phyloP scores from a whole-genome alignment of 192 early-diverging fungal genomes.

The Umbelopsis sp. region DNA sequence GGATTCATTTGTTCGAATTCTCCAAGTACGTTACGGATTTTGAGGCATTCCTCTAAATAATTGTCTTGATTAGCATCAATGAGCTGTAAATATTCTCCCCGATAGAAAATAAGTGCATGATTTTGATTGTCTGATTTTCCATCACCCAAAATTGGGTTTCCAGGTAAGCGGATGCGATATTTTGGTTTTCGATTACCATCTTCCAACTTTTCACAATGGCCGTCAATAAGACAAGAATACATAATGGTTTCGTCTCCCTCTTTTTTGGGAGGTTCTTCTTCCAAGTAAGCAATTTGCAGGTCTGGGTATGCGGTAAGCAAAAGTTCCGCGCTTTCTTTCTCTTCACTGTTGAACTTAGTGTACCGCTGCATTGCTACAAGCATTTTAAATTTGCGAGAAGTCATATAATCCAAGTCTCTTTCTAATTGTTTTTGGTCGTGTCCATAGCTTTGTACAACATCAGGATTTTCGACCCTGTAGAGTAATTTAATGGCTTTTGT shows the following conservation, averaged over 20 bases:
- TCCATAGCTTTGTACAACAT: slow-evolving; percentile 65
- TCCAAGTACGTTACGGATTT: slow-evolving; percentile 83
- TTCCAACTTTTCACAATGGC: slow-evolving; percentile 64
- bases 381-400: slow-evolving; percentile 81
- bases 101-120: slow-evolving; percentile 81
- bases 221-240: slow-evolving; percentile 77
- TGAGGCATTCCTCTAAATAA: slow-evolving; percentile 89
- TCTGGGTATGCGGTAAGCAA: slow-evolving; percentile 76
- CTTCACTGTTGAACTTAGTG: slow-evolving; percentile 76
- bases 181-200: slow-evolving; percentile 79
- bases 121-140: slow-evolving; percentile 93
- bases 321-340: slow-evolving; percentile 76
- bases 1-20: slow-evolving; percentile 83
- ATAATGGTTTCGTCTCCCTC: slow-evolving; percentile 61
- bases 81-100: slow-evolving; percentile 86
- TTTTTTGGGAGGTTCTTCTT: slow-evolving; percentile 63
- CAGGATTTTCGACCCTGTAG: slow-evolving; percentile 81
- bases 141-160: slow-evolving; percentile 88
- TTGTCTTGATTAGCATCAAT: slow-evolving; percentile 93
- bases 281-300: slow-evolving; percentile 80
- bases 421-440: slow-evolving; percentile 70
- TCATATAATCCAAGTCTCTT: slow-evolving; percentile 67
- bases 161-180: slow-evolving; percentile 77
- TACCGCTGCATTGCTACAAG: slow-evolving; percentile 86
- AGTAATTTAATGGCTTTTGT: slow-evolving; percentile 80